A percentile compares a stretch with the other conserved stretches of the same genome.
Evolutionary conservation across 179 eudicot genomes (phyloP).

Genomic region (Sideroxylon spinosum): DNA sequence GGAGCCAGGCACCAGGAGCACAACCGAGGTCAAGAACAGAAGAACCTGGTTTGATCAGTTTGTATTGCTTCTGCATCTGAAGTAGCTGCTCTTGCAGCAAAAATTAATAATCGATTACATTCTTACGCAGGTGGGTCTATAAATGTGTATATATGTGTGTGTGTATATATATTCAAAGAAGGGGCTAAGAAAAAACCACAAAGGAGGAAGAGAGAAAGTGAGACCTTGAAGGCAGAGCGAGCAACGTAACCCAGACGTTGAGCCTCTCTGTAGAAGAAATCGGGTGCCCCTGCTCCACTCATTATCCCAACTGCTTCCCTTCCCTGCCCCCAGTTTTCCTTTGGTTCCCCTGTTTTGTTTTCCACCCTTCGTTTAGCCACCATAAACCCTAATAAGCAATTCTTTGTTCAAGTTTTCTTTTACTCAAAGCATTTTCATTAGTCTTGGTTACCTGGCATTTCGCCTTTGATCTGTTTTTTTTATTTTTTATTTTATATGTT

Average conservation of each 20-base stretch:
- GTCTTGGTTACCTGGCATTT: too few species aligned
- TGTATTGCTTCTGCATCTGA: slow-evolving; percentile 83
- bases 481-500: too few species aligned
- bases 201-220: slow-evolving; percentile 9
- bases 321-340: background rate
- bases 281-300: slow-evolving; percentile 76
- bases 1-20: slow-evolving; percentile 99
- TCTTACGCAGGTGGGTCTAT: background rate
- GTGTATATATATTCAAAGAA: background rate
- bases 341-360: background rate
- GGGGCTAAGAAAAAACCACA: background rate
- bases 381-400: background rate
- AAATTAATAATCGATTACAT: background rate
- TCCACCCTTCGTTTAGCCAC: background rate
- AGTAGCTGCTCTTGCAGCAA: slow-evolving; percentile 47
- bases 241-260: slow-evolving; percentile 94
- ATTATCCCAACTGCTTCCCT: slow-evolving; percentile 18
- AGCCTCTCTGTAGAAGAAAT: slow-evolving; percentile 94
- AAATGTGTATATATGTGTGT: background rate
- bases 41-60: slow-evolving; percentile 70
- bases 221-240: slow-evolving; percentile 96
- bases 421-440: too few species aligned
- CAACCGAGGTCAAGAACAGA: slow-evolving; percentile 96
- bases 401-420: too few species aligned
- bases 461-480: too few species aligned